Conservation (phyloP, 176 grass and related monocot genomes). For the Bromus sterilis region DNA sequence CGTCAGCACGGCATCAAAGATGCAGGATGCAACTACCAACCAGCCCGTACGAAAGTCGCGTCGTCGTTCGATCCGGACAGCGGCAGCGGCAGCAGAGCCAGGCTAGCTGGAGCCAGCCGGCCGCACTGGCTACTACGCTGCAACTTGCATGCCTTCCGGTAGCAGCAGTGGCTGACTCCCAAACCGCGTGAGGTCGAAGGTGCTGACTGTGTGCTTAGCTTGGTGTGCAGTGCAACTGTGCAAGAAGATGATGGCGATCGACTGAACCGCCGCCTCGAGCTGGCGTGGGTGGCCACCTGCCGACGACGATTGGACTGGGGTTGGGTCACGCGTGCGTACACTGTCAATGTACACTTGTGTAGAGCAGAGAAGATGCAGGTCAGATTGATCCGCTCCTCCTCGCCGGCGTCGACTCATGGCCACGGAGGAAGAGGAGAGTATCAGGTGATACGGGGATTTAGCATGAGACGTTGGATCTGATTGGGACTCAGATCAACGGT, state of each 20-base stretch:
- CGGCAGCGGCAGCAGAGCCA: background rate
- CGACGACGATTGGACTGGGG: no score
- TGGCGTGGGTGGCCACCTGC: background rate
- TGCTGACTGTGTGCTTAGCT: background rate
- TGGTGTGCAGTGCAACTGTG: background rate
- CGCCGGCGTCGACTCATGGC: no score
- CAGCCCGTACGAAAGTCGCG: conserved; percentile 21
- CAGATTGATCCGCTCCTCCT: no score
- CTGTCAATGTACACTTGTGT: no score
- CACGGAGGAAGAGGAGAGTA: no score
- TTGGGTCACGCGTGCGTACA: no score
- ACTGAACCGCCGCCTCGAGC: no score
- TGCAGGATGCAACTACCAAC: background rate
- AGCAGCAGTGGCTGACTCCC: background rate
- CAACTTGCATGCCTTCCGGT: background rate
- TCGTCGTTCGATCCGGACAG: background rate
- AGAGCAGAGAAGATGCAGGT: no score
- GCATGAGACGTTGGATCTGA: no score
- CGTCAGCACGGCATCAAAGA: conserved; percentile 26
- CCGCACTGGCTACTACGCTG: background rate
- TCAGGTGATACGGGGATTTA: no score
- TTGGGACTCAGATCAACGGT: no score
- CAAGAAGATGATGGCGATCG: background rate
- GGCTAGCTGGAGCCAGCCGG: conserved; percentile 68
- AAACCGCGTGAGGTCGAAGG: conserved; percentile 13